Base-by-base conservation (phyloP, 257 asterid genomes). In the Solanum acaule region DNA sequence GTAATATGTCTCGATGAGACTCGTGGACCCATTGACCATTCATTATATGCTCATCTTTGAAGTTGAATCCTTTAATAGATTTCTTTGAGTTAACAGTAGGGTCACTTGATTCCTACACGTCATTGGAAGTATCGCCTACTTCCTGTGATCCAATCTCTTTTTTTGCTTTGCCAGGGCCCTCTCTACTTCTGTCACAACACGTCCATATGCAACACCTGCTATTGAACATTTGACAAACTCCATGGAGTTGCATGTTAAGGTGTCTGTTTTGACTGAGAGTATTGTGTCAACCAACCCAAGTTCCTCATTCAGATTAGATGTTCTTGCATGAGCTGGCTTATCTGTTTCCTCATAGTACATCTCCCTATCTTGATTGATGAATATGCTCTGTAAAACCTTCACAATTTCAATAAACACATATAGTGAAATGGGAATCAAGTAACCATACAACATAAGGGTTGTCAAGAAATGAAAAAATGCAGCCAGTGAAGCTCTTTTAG, bases 331-430 rank as follows among this genome's bases (percentile, higher is more conserved):
- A 25, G 98, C 99, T 12, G 98, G 98, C 90, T 88, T 93, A 89
- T 97, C 93, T 15, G 91, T 92, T 87, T 96, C 99, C 72, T 90
- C 96, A 85, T 93, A 91, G 90, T 96, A 97, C 98, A 97, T 97
- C 61, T 94, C 93, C 52, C 65, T 93, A 83, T 95, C 99, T 87
- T 92, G 96, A 90, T 97, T 97, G 65, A 96, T 95, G 85, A 97
- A 97, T 77, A 95, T 88, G 83, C 96, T 90, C 89, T 97, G 99
- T 83, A 97, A 85, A 29, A 97, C 98, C 91, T 96, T 97, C 25
- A 97, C 98, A 75, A 97, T 88, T 91, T 97, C 99, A 63, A 97
- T 97, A 8, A 98, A 97, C n/a, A 97, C 97, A 10, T 97, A 96
- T 2, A 97, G 89, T 38, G 98, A 96, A 88, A 97, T 97, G 16